phyloP scores from a whole-genome alignment of 2,329 filamentous ascomycete species.

The Onygenales sp. region DNA sequence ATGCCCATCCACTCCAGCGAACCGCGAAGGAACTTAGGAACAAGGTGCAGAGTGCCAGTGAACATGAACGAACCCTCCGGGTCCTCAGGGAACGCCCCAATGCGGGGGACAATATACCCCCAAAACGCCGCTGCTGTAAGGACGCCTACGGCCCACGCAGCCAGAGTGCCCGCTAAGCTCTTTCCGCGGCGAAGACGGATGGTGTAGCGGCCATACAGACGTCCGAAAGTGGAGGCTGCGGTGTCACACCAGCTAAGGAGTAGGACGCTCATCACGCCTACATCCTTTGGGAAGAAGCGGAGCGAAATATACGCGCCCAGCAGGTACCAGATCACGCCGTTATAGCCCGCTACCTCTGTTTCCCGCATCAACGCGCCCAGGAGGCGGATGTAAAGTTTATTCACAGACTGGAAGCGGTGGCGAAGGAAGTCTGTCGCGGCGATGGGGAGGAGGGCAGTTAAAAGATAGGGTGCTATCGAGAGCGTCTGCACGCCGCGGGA shows the following conservation, averaged over 20 bases:
- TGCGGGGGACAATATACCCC: conserved; percentile 67
- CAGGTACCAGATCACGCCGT: conserved; percentile 95
- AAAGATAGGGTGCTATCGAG: conserved; percentile 73
- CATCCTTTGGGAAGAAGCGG: conserved; percentile 82
- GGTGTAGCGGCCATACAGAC: conserved; percentile 82
- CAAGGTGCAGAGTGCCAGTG: conserved; percentile 56
- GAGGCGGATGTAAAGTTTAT: conserved; percentile 73
- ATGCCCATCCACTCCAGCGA: conserved; percentile 46
- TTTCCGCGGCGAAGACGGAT: conserved; percentile 77
- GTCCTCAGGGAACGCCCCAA: conserved; percentile 59
- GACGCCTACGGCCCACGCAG: conserved; percentile 76
- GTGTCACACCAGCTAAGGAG: conserved; percentile 97
- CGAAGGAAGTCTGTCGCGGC: conserved; percentile 71
- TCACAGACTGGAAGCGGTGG: conserved; percentile 71
- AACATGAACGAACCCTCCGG: conserved; percentile 69
- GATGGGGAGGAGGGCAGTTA: conserved; percentile 74
- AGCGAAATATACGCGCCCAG: conserved; percentile 82
- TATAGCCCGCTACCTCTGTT: conserved; percentile 87
- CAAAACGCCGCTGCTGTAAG: conserved; percentile 77
- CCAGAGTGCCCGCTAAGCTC: conserved; percentile 79
- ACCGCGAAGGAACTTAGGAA: conserved; percentile 53
- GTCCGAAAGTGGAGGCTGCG: conserved; percentile 86
- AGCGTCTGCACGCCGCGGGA: conserved; percentile 64
- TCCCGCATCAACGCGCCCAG: conserved; percentile 94
- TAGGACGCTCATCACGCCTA: conserved; percentile 79